Evolutionary conservation across 2,329 filamentous ascomycete genomes (phyloP).

Genomic region (Conoideocrella luteorostrata): DNA sequence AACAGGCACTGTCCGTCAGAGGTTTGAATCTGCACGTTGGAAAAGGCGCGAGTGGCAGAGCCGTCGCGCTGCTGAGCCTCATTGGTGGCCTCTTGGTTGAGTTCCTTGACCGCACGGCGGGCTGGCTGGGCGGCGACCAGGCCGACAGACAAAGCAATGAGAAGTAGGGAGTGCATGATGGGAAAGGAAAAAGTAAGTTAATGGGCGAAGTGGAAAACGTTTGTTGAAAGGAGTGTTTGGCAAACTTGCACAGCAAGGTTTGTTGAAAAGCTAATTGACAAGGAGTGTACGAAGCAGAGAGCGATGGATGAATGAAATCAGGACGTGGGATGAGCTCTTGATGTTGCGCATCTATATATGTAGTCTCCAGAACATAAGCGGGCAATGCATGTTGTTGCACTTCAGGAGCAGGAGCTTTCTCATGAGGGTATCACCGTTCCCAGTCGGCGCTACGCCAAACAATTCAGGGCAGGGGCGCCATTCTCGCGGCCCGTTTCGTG

Average conservation of each 20-base stretch:
- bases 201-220: background rate
- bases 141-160: slow-evolving; percentile 3
- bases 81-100: slow-evolving; percentile 36
- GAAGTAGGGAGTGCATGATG: background rate
- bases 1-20: slow-evolving; percentile 38
- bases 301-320: too few relatives aligned
- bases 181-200: background rate
- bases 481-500: background rate
- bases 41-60: slow-evolving; percentile 37
- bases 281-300: too few relatives aligned
- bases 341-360: too few relatives aligned
- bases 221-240: background rate
- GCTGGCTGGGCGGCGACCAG: background rate
- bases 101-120: slow-evolving; percentile 25
- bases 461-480: background rate
- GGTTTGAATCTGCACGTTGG: slow-evolving; percentile 38
- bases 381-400: too few relatives aligned
- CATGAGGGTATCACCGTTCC: background rate
- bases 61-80: slow-evolving; percentile 40
- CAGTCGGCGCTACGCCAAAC: background rate
- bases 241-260: background rate
- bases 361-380: too few relatives aligned
- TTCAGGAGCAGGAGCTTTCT: too few relatives aligned
- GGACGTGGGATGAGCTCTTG: too few relatives aligned
- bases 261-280: background rate